Evolutionary conservation across 2,329 filamentous ascomycete genomes (phyloP).

Genomic region (Dactylellina cionopaga): DNA sequence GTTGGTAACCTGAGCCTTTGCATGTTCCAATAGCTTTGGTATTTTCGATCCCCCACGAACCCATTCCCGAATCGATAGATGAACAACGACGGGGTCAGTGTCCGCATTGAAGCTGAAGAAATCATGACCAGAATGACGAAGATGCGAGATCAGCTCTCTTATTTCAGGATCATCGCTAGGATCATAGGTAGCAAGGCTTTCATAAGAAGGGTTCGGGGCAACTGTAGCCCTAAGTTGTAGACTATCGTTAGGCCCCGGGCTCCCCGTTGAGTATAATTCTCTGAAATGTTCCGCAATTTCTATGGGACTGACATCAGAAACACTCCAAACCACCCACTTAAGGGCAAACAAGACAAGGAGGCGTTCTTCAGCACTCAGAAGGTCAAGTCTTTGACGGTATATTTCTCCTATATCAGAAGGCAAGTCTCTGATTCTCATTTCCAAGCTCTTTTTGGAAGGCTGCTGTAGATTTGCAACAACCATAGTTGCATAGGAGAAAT

Average conservation of each 20-base stretch:
- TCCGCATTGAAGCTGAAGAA: conserved; percentile 27
- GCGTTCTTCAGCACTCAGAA: conserved; percentile 17
- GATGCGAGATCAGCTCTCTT: conserved; percentile 29
- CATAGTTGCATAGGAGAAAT: conserved; percentile 28
- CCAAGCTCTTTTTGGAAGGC: conserved; percentile 20
- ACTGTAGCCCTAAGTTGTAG: neutral
- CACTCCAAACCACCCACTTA: conserved; percentile 20
- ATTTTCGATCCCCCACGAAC: neutral
- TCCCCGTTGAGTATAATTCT: conserved; percentile 1
- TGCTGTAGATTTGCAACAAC: conserved; percentile 27
- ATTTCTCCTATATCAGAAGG: conserved; percentile 1
- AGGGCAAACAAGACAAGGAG: conserved; percentile 22
- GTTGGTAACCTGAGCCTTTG: neutral
- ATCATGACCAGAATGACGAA: conserved; percentile 14
- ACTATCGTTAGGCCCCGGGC: neutral
- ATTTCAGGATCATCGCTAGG: conserved; percentile 30
- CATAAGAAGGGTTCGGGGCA: neutral
- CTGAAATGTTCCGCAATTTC: conserved; percentile 35
- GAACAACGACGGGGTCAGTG: conserved; percentile 7
- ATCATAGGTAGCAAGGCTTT: neutral
- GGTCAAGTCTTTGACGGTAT: conserved; percentile 6
- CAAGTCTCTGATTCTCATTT: conserved; percentile 14
- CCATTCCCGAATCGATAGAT: conserved; percentile 26
- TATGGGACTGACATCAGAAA: conserved; percentile 16
- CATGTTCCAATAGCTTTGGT: neutral